phyloP scores from a whole-genome alignment of 345 rosid genomes.

The Laguncularia racemosa region DNA sequence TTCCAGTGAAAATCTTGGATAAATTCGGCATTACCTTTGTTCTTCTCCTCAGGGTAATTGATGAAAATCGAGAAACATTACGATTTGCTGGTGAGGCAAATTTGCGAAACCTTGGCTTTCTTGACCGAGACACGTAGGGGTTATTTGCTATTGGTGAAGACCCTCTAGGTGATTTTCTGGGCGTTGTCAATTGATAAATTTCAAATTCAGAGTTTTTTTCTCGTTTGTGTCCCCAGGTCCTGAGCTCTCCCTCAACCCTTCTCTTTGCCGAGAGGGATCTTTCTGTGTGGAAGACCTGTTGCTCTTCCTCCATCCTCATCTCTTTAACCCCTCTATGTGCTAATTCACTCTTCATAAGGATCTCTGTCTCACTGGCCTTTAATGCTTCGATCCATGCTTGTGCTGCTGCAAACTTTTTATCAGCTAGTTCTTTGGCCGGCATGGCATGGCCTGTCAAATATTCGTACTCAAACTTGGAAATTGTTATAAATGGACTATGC shows the following conservation, averaged over 20 bases:
- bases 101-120: slow-evolving; percentile 28
- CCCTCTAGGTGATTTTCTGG: slow-evolving; percentile 37
- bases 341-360: slow-evolving; percentile 47
- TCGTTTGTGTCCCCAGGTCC: slow-evolving; percentile 22
- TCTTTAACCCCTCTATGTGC: slow-evolving; percentile 36
- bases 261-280: slow-evolving; percentile 51
- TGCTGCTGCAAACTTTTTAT: slow-evolving; percentile 85
- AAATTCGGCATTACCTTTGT: slow-evolving; percentile 48
- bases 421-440: slow-evolving; percentile 67
- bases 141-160: slow-evolving; percentile 17
- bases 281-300: slow-evolving; percentile 26
- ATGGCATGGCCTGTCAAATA: slow-evolving; percentile 60
- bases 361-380: slow-evolving; percentile 66
- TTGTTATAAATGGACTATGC: slow-evolving; percentile 33
- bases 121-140: slow-evolving; percentile 28
- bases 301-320: slow-evolving; percentile 49
- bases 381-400: slow-evolving; percentile 89
- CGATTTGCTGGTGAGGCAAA: slow-evolving; percentile 40
- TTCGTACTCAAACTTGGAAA: slow-evolving; percentile 76
- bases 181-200: slow-evolving; percentile 10
- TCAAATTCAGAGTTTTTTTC: slow-evolving; percentile 21
- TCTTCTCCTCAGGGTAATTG: slow-evolving; percentile 49
- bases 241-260: slow-evolving; percentile 38
- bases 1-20: slow-evolving; percentile 40
- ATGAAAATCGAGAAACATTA: slow-evolving; percentile 24